phyloP scores from a whole-genome alignment of 352 stramenopile genomes.

The Aphanomyces invadans region DNA sequence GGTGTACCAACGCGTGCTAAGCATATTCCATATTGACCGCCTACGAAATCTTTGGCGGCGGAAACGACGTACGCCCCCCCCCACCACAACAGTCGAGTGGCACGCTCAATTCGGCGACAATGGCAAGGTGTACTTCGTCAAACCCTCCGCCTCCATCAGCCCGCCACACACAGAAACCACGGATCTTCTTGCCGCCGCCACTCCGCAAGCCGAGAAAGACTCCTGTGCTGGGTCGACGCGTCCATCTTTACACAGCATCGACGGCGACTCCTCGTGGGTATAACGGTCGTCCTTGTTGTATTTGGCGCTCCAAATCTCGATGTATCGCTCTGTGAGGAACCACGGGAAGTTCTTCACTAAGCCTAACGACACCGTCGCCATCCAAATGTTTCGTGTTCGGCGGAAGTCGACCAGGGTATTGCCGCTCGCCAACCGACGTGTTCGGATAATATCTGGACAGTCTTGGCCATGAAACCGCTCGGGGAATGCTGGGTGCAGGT shows the following conservation, averaged over 20 bases:
- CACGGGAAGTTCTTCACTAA: neutral
- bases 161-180: neutral
- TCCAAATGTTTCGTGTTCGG: neutral
- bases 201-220: neutral
- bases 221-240: neutral
- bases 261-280: constrained; percentile 7
- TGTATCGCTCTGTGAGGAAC: neutral
- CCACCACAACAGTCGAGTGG: neutral
- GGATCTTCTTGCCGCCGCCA: neutral
- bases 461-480: neutral
- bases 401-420: neutral
- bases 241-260: neutral
- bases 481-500: neutral
- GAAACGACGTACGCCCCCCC: neutral
- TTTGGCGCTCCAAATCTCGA: neutral
- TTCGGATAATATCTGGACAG: neutral
- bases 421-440: neutral
- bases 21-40: neutral
- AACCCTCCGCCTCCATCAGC: neutral
- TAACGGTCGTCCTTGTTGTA: neutral
- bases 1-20: neutral
- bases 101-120: neutral
- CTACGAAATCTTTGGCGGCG: neutral
- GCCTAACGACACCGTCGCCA: neutral
- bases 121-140: constrained; percentile 4